Percentiles rank a stretch among this genome's conserved stretches.
phyloP scores from a whole-genome alignment of 139 green algal species.

The Dunaliella sp. region DNA sequence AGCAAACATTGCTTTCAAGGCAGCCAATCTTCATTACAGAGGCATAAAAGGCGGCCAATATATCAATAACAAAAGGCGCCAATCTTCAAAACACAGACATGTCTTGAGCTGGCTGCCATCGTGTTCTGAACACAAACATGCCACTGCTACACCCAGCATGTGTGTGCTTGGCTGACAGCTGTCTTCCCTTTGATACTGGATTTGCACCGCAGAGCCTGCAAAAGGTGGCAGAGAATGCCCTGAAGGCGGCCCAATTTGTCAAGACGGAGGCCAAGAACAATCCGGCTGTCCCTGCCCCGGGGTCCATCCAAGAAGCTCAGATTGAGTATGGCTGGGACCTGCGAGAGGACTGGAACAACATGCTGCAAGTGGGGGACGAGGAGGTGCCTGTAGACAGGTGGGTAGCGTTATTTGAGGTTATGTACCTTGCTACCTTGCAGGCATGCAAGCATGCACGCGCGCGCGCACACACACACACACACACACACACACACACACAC shows the following conservation, averaged over 20 bases:
- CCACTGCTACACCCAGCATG: too few relatives aligned
- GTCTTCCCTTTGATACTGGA: too few relatives aligned
- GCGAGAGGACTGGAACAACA: background rate
- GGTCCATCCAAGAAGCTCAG: background rate
- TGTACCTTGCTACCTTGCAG: too few relatives aligned
- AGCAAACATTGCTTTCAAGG: background rate
- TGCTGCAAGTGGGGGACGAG: constrained; percentile 18
- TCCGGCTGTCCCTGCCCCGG: background rate
- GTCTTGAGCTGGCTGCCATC: too few relatives aligned
- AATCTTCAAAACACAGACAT: too few relatives aligned
- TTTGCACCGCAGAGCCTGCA: background rate
- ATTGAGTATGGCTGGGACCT: background rate
- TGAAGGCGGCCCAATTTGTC: background rate
- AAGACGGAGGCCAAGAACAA: background rate
- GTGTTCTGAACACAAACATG: too few relatives aligned
- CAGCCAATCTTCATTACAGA: background rate
- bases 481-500: background rate
- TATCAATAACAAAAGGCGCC: too few relatives aligned
- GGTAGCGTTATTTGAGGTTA: background rate
- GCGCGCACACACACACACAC: background rate
- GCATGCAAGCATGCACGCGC: background rate
- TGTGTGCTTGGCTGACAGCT: too few relatives aligned
- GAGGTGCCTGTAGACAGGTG: constrained; percentile 21
- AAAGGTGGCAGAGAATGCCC: background rate
- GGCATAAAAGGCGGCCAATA: too few relatives aligned